These are phyloP conservation scores for Selaginella moellendorffii DNA, from an alignment of 75 land plant genomes.

Conservation along the genomic window DNA sequence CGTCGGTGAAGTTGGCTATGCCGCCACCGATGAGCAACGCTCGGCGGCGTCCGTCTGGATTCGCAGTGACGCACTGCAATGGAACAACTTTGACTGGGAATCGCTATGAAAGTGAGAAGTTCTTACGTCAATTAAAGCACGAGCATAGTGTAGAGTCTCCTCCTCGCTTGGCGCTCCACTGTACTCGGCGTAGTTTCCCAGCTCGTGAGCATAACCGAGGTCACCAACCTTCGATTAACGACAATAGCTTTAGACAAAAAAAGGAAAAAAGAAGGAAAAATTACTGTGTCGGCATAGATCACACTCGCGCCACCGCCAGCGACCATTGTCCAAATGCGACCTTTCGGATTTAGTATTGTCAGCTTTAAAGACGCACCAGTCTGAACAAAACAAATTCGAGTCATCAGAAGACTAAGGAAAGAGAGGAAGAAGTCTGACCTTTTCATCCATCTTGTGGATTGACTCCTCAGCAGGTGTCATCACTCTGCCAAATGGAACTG, in stretches of 20 bases:
- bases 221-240: conserved; percentile 63
- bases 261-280: not conserved
- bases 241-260: not conserved
- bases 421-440: too few relatives aligned
- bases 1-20: conserved; percentile 96
- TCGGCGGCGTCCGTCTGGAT: conserved; percentile 75
- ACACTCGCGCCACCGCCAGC: conserved; percentile 99
- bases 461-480: conserved; percentile 68
- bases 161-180: conserved; percentile 99
- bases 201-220: conserved; percentile 77
- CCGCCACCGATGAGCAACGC: conserved; percentile 90
- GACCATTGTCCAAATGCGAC: conserved; percentile 98
- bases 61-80: conserved; percentile 70
- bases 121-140: conserved; percentile 83
- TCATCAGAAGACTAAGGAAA: too few relatives aligned
- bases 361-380: conserved; percentile 95
- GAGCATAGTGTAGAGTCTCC: conserved; percentile 83
- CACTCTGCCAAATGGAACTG: conserved; percentile 91
- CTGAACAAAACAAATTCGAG: conserved; percentile 40
- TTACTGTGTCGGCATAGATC: conserved; percentile 95
- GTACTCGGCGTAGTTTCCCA: conserved; percentile 96
- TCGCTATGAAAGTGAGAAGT: too few relatives aligned
- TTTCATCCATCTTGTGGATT: conserved; percentile 74
- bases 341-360: conserved; percentile 82
- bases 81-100: conserved; percentile 4